These are phyloP conservation scores for Diospyros kaki DNA, from an alignment of 148 eudicot genomes.

Conservation along the genomic window DNA sequence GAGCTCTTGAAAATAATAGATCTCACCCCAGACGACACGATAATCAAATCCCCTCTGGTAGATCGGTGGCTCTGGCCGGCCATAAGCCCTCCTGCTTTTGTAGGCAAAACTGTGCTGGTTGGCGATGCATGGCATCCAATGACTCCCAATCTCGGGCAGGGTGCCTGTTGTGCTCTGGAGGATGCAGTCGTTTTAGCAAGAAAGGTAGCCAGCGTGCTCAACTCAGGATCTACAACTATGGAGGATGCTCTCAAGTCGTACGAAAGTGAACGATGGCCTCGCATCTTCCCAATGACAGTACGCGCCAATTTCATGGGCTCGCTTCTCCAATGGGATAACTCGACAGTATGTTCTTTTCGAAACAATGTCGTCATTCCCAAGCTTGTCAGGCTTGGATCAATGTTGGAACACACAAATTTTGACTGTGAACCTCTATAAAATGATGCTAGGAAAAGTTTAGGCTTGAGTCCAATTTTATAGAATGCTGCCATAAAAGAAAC, in stretches of 20 bases:
- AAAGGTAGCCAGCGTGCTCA: constrained; percentile 51
- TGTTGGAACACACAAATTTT: constrained; percentile 67
- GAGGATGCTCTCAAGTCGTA: constrained; percentile 66
- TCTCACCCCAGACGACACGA: constrained; percentile 53
- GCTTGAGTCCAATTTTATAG: background rate
- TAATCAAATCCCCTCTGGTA: constrained; percentile 46
- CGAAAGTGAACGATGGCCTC: constrained; percentile 64
- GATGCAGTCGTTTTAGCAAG: constrained; percentile 67
- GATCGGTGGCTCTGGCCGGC: constrained; percentile 94
- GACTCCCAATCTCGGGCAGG: constrained; percentile 99
- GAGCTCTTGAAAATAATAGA: constrained; percentile 55
- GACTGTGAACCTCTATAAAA: constrained; percentile 38
- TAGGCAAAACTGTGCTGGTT: constrained; percentile 67
- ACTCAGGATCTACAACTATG: constrained; percentile 28
- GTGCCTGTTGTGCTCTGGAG: constrained; percentile 87
- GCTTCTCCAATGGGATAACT: constrained; percentile 67
- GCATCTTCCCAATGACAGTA: constrained; percentile 55
- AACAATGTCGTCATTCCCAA: constrained; percentile 60
- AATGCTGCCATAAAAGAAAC: too few species aligned
- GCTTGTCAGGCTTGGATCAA: constrained; percentile 49
- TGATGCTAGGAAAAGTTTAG: background rate
- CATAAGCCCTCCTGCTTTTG: constrained; percentile 59
- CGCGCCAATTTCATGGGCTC: constrained; percentile 72
- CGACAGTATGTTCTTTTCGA: constrained; percentile 48
- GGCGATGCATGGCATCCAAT: constrained; percentile 99